Conservation (phyloP, 768 basidiomycete genomes). For the Lactarius sanguifluus region DNA sequence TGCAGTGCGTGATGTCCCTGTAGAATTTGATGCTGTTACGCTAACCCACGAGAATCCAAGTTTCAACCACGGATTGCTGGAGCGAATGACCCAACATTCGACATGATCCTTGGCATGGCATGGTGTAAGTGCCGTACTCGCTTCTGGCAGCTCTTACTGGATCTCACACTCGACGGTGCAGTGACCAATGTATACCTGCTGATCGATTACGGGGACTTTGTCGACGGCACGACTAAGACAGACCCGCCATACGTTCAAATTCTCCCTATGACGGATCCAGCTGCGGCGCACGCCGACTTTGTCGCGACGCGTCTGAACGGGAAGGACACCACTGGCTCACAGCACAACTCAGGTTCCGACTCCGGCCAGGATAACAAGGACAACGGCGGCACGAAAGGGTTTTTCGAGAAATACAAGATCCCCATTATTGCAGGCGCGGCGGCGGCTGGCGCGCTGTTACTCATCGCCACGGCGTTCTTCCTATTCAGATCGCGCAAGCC, state of each 20-base stretch:
- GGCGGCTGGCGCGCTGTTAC: neutral
- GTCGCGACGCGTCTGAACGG: constrained; percentile 16
- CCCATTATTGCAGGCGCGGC: constrained; percentile 1
- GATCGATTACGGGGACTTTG: constrained; percentile 64
- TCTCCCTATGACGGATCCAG: constrained; percentile 48
- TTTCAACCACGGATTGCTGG: constrained; percentile 64
- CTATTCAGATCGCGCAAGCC: constrained; percentile 1
- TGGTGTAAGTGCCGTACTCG: constrained; percentile 48
- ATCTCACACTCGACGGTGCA: constrained; percentile 31
- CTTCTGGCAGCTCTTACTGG: neutral
- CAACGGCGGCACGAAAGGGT: neutral
- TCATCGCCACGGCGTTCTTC: neutral
- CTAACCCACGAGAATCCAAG: constrained; percentile 36
- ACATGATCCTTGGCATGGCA: constrained; percentile 71
- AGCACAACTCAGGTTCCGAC: neutral
- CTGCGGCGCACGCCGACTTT: constrained; percentile 16
- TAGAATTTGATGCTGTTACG: neutral
- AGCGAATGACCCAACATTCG: constrained; percentile 52
- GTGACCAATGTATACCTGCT: constrained; percentile 66
- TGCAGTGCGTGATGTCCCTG: constrained; percentile 24
- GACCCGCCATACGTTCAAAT: constrained; percentile 61
- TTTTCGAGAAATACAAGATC: constrained; percentile 17
- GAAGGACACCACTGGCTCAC: constrained; percentile 10
- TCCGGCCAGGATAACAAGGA: neutral
- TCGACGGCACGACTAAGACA: constrained; percentile 41